Base-by-base conservation (phyloP, 2,329 filamentous ascomycete species). In the Arthroderma uncinatum region DNA sequence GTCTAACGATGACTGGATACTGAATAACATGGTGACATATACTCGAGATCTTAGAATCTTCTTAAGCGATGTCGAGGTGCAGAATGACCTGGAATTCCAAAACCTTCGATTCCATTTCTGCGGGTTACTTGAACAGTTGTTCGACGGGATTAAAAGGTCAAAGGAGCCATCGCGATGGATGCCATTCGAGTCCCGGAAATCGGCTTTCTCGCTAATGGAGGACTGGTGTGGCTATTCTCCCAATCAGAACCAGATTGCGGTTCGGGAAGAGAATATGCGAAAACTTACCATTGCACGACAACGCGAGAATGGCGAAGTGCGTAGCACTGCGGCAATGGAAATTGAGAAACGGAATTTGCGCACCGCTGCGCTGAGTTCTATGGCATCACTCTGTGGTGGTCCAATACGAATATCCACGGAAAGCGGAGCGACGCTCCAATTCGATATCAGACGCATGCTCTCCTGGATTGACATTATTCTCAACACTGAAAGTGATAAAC, bases 161-260 rank as follows among this genome's bases (percentile, higher is more conserved):
- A 84, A 84, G 60, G 89, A 96, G 59, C 87, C 90, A 1, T 85
- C 89, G 3, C 82, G 89, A 33, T 98, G 93, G 92, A 93, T 98
- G 82, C 91, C 93, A 0, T 98, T 98, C 66, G 93, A 98, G 69
- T 89, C 91, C 10, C 81, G 94, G 40, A 95, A 96, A 68, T 96
- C 93, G 4, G 87, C 92, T 0, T 98, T 98, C 67, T 85, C 91
- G 0, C 75, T 98, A 52, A 97, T 98, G 91, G 93, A 98, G 71
- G 92, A 97, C 62, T 98, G 94, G 94, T 98, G 93, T 68, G 93
- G 93, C 1, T 96, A 94, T 69, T 95, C 91, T 6, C 89, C 91
- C 0, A 95, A 96, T 62, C 89, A 94, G 68, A 78, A 76, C 12
- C 87, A 94, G 62, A 87, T 95, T 40, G 82, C 85, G 4, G 84